phyloP scores from a whole-genome alignment of 495 filamentous ascomycete species.

The Xylaria acuta region DNA sequence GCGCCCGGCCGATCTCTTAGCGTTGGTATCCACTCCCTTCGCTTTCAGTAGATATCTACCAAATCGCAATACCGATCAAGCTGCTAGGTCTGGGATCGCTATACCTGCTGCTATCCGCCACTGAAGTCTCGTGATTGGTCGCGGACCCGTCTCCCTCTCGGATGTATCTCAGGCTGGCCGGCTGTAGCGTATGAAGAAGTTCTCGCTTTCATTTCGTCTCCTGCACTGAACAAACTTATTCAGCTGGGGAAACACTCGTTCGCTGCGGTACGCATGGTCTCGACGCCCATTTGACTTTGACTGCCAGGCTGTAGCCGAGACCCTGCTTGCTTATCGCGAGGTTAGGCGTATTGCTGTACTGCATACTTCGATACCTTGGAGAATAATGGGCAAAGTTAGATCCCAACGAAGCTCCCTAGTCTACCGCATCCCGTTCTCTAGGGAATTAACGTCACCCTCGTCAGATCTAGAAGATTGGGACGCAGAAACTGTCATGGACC shows the following conservation, averaged over 20 bases:
- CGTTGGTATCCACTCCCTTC: constrained; percentile 9
- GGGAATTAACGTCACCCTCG: constrained; percentile 47
- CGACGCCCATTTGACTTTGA: constrained; percentile 2
- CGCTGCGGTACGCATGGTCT: constrained; percentile 7
- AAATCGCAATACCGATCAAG: neutral
- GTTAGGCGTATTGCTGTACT: constrained; percentile 7
- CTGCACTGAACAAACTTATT: constrained; percentile 14
- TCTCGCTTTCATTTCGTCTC: neutral
- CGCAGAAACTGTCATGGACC: constrained; percentile 52
- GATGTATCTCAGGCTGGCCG: neutral
- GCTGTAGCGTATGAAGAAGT: constrained; percentile 1
- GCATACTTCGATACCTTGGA: constrained; percentile 28
- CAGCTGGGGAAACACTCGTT: neutral
- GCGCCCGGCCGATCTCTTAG: neutral
- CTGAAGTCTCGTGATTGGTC: constrained; percentile 12
- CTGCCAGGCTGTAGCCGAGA: constrained; percentile 1
- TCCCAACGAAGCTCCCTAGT: constrained; percentile 50
- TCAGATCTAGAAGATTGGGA: constrained; percentile 51
- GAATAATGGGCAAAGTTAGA: constrained; percentile 54
- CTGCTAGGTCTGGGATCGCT: constrained; percentile 8
- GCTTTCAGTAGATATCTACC: constrained; percentile 2
- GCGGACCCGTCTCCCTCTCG: neutral
- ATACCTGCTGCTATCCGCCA: constrained; percentile 15
- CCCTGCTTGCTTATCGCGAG: constrained; percentile 2
- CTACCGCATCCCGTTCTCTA: constrained; percentile 44